Conservation (phyloP, 345 rosid species). For the Salix udensis region DNA sequence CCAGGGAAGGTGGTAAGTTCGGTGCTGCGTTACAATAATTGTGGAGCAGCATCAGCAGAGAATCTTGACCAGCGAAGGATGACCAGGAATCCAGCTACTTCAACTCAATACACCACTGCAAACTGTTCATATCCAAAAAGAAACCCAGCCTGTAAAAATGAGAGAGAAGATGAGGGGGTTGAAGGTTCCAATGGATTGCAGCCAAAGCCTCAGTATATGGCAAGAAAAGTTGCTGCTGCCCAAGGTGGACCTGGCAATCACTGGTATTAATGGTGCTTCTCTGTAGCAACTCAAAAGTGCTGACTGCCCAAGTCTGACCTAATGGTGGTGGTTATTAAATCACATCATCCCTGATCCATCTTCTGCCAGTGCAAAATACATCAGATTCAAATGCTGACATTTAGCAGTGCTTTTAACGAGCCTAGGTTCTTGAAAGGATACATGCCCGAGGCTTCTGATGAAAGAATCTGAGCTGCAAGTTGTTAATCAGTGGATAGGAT, state of each 20-base stretch:
- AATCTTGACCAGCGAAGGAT: slow-evolving; percentile 68
- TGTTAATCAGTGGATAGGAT: slow-evolving; percentile 19
- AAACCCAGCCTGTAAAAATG: slow-evolving; percentile 58
- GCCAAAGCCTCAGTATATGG: slow-evolving; percentile 76
- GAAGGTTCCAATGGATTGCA: slow-evolving; percentile 65
- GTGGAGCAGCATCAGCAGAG: slow-evolving; percentile 64
- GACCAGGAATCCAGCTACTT: slow-evolving; percentile 57
- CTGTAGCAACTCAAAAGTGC: neutral
- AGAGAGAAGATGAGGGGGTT: slow-evolving; percentile 61
- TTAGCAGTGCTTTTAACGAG: neutral
- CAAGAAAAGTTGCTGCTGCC: slow-evolving; percentile 79
- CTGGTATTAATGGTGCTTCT: slow-evolving; percentile 51
- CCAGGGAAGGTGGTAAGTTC: slow-evolving; percentile 88
- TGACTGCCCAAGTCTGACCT: neutral
- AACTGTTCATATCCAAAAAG: slow-evolving; percentile 57
- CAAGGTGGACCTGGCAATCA: slow-evolving; percentile 64
- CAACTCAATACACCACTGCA: slow-evolving; percentile 49
- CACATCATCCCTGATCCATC: neutral
- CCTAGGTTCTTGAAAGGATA: slow-evolving; percentile 3
- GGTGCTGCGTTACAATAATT: slow-evolving; percentile 74
- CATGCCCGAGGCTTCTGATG: neutral
- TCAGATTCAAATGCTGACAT: slow-evolving; percentile 3
- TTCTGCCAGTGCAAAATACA: slow-evolving; percentile 9
- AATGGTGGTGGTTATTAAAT: neutral
- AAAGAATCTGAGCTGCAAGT: slow-evolving; percentile 12